Evolutionary conservation across 2,329 filamentous ascomycete genomes (phyloP), one percentile per base, ranked within the genome.

Genomic region (Didymella arachidicola): DNA sequence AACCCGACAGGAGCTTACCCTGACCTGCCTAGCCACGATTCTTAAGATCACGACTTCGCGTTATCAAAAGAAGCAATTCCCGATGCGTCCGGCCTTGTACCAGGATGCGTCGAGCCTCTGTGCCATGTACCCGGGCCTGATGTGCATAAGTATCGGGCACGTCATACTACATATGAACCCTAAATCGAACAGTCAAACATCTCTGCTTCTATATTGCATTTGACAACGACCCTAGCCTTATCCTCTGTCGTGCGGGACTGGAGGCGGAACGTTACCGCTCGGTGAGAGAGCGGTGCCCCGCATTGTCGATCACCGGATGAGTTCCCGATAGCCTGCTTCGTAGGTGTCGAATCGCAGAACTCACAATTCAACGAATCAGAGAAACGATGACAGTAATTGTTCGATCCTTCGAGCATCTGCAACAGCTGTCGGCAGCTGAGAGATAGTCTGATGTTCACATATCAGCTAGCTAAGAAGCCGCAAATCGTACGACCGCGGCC

Each of bases 271-370:
- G 14, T 42, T 36, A 29, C 48, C 43, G 25, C 47, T 43, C 27
- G 34, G 25, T 48, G 19, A 18, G 43, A 18, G 32, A 14, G 38
- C 7, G 19, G 26, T 34, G 29, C 48, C 54, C 48, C 54, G 48
- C 48, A 55, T 22, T 52, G 47, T 5, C 36, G 44, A 47, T 12
- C 38, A 25, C 25, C 22, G 30, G 46, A 51, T 18, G 11, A 50
- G n/a, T 25, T 39, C 30, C 46, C 53, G 46, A 56, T 18, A 50
- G 53, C 39, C 53, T 45, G 32, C 22, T 22, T 22, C 22, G 22
- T 22, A 22, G 22, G 22, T 18, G 46, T 51, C 41, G 8, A 56
- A 57, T 19, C 29, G 22, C 30, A 14, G 29, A 30, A 27, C 11
- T n/a, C 18, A 30, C n/a, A 32, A 18, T 16, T 32, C 32, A 32